These are phyloP conservation scores for Acanthamoeba healyi DNA, from an alignment of 208 protist genomes.

Conservation along the genomic window DNA sequence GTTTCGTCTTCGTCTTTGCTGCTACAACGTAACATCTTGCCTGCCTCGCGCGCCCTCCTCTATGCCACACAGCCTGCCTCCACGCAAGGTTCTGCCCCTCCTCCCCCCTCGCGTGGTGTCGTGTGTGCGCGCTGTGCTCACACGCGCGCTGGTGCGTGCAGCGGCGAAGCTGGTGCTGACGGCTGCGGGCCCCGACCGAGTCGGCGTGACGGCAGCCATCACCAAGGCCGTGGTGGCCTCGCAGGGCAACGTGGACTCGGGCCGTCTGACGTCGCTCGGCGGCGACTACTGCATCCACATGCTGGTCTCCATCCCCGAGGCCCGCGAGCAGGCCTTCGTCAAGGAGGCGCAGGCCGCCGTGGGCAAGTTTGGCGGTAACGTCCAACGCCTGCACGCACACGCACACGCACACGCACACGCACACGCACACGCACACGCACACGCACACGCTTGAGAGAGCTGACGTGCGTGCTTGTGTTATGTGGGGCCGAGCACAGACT, in stretches of 20 bases:
- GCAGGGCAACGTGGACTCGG: constrained; percentile 39
- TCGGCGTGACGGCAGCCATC: constrained; percentile 56
- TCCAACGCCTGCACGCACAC: too few relatives aligned
- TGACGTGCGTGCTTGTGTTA: too few relatives aligned
- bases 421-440: too few relatives aligned
- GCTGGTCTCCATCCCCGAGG: constrained; percentile 34
- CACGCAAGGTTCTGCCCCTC: too few relatives aligned
- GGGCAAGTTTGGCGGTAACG: constrained; percentile 17
- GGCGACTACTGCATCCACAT: constrained; percentile 71
- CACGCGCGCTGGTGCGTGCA: not conserved
- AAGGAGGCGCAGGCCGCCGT: constrained; percentile 11
- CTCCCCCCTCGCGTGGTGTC: too few relatives aligned
- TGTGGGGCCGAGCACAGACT: not conserved
- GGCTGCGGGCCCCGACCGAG: not conserved
- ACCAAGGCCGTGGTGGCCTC: not conserved
- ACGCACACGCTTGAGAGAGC: too few relatives aligned
- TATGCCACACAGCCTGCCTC: too few relatives aligned
- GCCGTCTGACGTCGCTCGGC: constrained; percentile 29
- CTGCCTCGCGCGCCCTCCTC: too few relatives aligned
- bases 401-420: too few relatives aligned
- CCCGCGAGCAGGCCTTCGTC: not conserved
- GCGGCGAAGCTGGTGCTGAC: constrained; percentile 22
- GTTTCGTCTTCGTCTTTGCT: too few relatives aligned
- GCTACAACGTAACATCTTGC: too few relatives aligned
- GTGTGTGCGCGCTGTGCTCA: too few relatives aligned